Percentiles rank a stretch among this genome's conserved stretches.
These are phyloP conservation scores for Kurtzmaniella quercitrusa DNA, from an alignment of 1,139 yeast genomes.

Conservation along the genomic window DNA sequence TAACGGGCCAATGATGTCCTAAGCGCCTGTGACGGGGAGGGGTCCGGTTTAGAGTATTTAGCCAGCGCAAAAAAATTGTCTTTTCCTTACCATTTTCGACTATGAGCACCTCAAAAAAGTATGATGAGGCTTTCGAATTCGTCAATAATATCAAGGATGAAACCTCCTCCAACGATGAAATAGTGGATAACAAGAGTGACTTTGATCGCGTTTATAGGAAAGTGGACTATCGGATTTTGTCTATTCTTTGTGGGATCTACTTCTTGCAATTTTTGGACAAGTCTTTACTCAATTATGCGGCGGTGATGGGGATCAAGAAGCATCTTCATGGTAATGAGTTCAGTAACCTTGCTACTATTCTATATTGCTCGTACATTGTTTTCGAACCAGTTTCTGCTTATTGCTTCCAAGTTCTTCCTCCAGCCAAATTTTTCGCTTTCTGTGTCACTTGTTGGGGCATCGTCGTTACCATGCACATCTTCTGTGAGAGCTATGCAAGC, in stretches of 20 bases:
- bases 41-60: background rate
- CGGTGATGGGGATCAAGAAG: conserved; percentile 47
- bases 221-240: conserved; percentile 27
- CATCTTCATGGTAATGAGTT: conserved; percentile 33
- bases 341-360: conserved; percentile 39
- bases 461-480: conserved; percentile 30
- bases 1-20: background rate
- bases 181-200: background rate
- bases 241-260: conserved; percentile 35
- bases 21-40: background rate
- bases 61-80: background rate
- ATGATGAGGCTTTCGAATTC: conserved; percentile 7
- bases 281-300: conserved; percentile 41
- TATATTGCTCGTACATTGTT: conserved; percentile 43
- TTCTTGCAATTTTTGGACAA: conserved; percentile 45
- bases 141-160: conserved; percentile 4
- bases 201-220: conserved; percentile 13
- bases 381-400: conserved; percentile 42
- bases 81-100: background rate
- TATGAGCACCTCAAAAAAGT: background rate
- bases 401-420: conserved; percentile 34
- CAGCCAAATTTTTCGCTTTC: conserved; percentile 33
- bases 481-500: conserved; percentile 34
- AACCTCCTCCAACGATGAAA: background rate
- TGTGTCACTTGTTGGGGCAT: conserved; percentile 41